These are phyloP conservation scores for Aspergillus unguis DNA, from an alignment of 2,329 filamentous ascomycete species.

Conservation along the genomic window DNA sequence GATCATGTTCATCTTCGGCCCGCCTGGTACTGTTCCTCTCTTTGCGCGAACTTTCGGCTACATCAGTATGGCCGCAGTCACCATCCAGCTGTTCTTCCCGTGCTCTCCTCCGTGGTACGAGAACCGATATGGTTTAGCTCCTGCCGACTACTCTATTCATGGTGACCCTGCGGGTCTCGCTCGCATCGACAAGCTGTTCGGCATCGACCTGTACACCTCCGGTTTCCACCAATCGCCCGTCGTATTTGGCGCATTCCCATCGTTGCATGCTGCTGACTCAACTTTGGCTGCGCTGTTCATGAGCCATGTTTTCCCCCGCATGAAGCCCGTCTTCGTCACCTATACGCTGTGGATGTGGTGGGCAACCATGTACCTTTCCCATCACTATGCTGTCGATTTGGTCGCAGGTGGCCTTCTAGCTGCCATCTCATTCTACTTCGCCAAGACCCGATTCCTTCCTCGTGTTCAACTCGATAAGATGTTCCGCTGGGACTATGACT, in stretches of 20 bases:
- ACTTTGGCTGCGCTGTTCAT: conserved; percentile 90
- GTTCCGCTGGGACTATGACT: conserved; percentile 94
- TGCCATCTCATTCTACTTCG: conserved; percentile 75
- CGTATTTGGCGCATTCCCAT: conserved; percentile 93
- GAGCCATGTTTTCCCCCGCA: conserved; percentile 82
- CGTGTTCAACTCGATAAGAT: conserved; percentile 78
- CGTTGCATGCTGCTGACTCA: conserved; percentile 83
- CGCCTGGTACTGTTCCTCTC: conserved; percentile 77
- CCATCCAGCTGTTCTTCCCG: conserved; percentile 84
- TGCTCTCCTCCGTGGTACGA: conserved; percentile 98
- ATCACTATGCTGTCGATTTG: conserved; percentile 94
- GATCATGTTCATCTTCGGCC: conserved; percentile 82
- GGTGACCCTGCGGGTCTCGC: conserved; percentile 87
- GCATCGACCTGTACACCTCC: conserved; percentile 88
- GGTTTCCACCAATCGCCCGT: conserved; percentile 86
- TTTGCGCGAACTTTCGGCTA: conserved; percentile 88
- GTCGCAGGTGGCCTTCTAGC: conserved; percentile 79
- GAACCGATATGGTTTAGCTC: conserved; percentile 83
- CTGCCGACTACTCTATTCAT: conserved; percentile 86
- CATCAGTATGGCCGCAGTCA: conserved; percentile 83
- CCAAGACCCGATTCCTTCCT: conserved; percentile 76
- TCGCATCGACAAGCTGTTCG: conserved; percentile 84
- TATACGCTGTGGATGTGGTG: conserved; percentile 96
- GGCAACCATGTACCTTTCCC: conserved; percentile 96
- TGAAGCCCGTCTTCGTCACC: conserved; percentile 73